These are phyloP conservation scores for Aspergillus texensis DNA, from an alignment of 2,329 filamentous ascomycete species.

Conservation along the genomic window DNA sequence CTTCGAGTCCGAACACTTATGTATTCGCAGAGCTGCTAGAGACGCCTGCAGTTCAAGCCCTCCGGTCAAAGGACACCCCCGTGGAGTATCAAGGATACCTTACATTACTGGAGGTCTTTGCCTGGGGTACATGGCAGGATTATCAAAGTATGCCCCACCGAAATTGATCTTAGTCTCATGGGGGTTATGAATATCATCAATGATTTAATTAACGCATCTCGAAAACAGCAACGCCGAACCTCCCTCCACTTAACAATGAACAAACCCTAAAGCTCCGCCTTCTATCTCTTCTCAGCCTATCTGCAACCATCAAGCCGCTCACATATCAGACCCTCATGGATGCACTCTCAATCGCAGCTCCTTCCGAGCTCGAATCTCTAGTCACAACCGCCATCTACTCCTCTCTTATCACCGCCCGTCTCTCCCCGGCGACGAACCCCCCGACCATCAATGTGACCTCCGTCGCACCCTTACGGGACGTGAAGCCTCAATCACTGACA, in stretches of 20 bases:
- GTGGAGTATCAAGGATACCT: constrained; percentile 67
- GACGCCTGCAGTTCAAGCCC: constrained; percentile 74
- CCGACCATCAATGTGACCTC: constrained; percentile 76
- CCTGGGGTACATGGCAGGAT: constrained; percentile 83
- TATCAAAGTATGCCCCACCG: constrained; percentile 62
- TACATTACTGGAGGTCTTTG: constrained; percentile 81
- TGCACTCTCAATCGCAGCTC: constrained; percentile 66
- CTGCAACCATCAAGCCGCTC: constrained; percentile 67
- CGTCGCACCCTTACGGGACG: constrained; percentile 83
- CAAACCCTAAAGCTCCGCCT: constrained; percentile 87
- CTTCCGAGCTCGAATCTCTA: constrained; percentile 77
- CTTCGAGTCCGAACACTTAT: constrained; percentile 85
- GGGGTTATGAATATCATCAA: not conserved
- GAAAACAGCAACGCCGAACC: constrained; percentile 49
- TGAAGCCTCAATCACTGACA: constrained; percentile 72
- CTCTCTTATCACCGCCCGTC: constrained; percentile 76
- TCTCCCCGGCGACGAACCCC: constrained; percentile 82
- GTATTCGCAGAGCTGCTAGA: constrained; percentile 93
- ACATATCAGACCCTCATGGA: constrained; percentile 71
- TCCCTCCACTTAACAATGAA: constrained; percentile 71
- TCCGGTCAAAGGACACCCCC: constrained; percentile 57
- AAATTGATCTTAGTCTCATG: not conserved
- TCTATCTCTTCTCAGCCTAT: constrained; percentile 82
- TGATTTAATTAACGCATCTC: not conserved
- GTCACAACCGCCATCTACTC: constrained; percentile 87